Percentiles rank a stretch among this genome's conserved stretches.
phyloP scores from a whole-genome alignment of 106 monocot species.

The Amphibolis antarctica region DNA sequence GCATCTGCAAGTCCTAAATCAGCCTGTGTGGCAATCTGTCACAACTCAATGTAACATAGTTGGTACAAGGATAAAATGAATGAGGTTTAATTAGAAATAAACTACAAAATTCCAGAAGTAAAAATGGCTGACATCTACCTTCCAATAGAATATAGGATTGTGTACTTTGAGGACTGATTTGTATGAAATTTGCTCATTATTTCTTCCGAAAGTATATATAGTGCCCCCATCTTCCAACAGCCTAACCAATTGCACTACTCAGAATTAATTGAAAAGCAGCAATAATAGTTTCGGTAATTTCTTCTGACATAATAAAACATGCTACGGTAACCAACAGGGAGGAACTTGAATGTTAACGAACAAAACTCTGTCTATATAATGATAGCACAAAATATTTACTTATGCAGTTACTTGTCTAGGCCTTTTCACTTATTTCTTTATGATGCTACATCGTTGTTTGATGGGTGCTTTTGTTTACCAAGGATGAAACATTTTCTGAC shows the following conservation, averaged over 20 bases:
- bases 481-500: too few relatives aligned
- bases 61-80: background rate
- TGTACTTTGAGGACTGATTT: constrained; percentile 71
- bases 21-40: constrained; percentile 82
- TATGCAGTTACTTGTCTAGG: too few relatives aligned
- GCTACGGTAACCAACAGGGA: too few relatives aligned
- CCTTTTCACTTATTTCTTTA: too few relatives aligned
- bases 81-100: background rate
- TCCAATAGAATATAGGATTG: constrained; percentile 87
- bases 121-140: constrained; percentile 30
- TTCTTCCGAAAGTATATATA: constrained; percentile 56
- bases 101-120: background rate
- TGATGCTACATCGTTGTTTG: too few relatives aligned
- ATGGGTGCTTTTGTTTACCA: too few relatives aligned
- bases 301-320: too few relatives aligned
- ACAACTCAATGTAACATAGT: background rate
- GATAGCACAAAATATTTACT: too few relatives aligned
- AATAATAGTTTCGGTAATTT: background rate
- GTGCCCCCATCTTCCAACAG: constrained; percentile 91
- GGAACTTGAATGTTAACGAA: too few relatives aligned
- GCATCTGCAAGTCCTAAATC: constrained; percentile 98
- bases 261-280: background rate
- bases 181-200: constrained; percentile 15
- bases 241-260: constrained; percentile 19
- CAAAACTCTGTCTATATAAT: too few relatives aligned